Percentiles rank a stretch among this genome's conserved stretches.
phyloP scores from a whole-genome alignment of 2,329 filamentous ascomycete species.

The Ophiostoma australiae region DNA sequence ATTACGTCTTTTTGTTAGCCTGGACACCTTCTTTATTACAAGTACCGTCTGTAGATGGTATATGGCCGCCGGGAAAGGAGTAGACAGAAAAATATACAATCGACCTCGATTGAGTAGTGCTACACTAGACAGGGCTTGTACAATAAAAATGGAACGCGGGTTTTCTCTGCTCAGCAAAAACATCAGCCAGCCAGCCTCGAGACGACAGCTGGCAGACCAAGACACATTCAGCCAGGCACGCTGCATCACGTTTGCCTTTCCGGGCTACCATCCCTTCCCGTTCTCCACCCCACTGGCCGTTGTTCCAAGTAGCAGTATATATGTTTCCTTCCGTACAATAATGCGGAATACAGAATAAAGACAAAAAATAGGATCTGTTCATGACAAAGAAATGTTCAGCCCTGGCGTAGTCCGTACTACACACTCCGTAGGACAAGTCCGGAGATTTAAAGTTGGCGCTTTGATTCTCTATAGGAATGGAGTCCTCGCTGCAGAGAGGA shows the following conservation, averaged over 20 bases:
- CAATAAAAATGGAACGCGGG: too few species aligned
- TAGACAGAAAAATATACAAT: too few species aligned
- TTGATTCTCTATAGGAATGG: neutral
- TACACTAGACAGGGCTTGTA: too few species aligned
- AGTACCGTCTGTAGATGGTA: neutral
- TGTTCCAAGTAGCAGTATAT: neutral
- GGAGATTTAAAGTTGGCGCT: neutral
- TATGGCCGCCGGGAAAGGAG: neutral
- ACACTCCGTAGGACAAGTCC: slow-evolving; percentile 2
- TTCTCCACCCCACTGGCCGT: neutral
- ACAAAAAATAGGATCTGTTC: neutral
- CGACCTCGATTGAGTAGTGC: too few species aligned
- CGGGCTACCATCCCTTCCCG: neutral
- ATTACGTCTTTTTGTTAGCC: neutral
- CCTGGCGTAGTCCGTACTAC: neutral
- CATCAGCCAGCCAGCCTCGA: neutral
- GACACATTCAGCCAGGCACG: neutral
- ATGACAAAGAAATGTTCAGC: neutral
- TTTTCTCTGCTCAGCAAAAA: neutral
- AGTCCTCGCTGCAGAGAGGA: neutral
- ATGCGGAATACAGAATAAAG: neutral
- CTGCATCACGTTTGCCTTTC: neutral
- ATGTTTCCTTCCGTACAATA: neutral
- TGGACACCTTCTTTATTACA: neutral
- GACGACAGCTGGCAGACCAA: slow-evolving; percentile 3